Conservation (phyloP, 257 asterid genomes). For the Mentha longifolia region DNA sequence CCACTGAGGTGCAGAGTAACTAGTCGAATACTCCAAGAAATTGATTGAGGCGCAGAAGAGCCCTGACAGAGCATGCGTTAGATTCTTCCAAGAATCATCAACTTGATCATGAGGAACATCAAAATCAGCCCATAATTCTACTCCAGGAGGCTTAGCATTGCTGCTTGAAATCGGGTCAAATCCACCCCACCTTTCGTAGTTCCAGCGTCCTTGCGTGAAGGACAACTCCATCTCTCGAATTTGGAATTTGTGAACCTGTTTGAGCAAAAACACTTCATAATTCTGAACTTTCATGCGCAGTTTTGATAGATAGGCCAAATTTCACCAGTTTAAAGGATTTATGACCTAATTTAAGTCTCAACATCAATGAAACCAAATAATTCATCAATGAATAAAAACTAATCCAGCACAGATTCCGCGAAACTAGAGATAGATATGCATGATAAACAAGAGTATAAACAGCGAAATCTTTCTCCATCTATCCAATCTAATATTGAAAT, state of each 20-base stretch:
- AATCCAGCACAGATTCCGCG: no score
- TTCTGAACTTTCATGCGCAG: not conserved
- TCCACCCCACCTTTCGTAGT: constrained; percentile 97
- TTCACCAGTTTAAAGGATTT: constrained; percentile 11
- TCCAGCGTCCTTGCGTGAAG: constrained; percentile 98
- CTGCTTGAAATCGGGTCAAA: constrained; percentile 78
- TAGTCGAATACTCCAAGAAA: constrained; percentile 84
- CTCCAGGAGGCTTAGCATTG: constrained; percentile 98
- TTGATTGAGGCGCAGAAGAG: constrained; percentile 97
- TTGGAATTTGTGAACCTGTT: constrained; percentile 84
- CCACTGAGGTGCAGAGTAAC: constrained; percentile 83
- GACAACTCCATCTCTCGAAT: constrained; percentile 93
- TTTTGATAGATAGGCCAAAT: constrained; percentile 17
- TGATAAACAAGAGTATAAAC: not conserved
- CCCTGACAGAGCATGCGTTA: constrained; percentile 96
- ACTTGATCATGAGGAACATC: constrained; percentile 80
- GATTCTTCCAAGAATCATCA: constrained; percentile 87
- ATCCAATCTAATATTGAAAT: not conserved
- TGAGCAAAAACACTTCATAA: constrained; percentile 27
- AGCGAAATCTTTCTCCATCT: not conserved
- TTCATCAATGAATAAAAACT: no score
- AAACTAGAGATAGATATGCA: no score
- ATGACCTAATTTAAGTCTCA: constrained; percentile 1
- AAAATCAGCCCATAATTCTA: constrained; percentile 96
- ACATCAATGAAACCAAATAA: constrained; percentile 8